A percentile compares a stretch with the other conserved stretches of the same genome.
phyloP scores from a whole-genome alignment of 176 grass and related monocot species.

The Juncus inflexus region DNA sequence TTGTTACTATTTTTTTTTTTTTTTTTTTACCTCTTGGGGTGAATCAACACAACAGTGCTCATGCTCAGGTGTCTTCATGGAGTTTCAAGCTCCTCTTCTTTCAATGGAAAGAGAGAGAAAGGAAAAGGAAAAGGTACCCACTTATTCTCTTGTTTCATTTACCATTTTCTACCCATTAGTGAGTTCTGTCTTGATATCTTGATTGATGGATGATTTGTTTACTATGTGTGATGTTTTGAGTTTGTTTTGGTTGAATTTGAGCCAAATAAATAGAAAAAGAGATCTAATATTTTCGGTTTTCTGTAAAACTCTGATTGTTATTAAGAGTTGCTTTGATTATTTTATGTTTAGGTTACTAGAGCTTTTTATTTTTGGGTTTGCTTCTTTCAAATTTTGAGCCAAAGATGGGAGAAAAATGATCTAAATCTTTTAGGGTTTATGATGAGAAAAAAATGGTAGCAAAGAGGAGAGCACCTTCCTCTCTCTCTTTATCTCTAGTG shows the following conservation, averaged over 20 bases:
- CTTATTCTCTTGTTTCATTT: background rate
- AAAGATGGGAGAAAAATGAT: background rate
- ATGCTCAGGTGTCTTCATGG: conserved; percentile 18
- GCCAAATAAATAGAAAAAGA: background rate
- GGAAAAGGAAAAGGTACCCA: conserved; percentile 21
- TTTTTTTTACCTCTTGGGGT: background rate
- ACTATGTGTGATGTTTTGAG: conserved; percentile 14
- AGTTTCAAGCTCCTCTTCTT: conserved; percentile 9
- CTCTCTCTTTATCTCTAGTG: too few relatives aligned
- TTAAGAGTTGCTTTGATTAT: background rate
- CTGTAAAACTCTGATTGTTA: background rate
- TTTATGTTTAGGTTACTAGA: background rate
- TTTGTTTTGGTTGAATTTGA: conserved; percentile 7
- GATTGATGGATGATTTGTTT: background rate
- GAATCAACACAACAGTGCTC: background rate
- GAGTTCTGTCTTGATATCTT: background rate
- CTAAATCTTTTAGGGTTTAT: background rate
- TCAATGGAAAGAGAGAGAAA: conserved; percentile 8
- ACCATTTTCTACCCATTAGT: too few relatives aligned
- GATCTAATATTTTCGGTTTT: background rate
- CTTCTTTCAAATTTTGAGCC: background rate
- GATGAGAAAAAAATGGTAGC: too few relatives aligned
- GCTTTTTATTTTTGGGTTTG: background rate
- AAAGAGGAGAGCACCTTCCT: too few relatives aligned
- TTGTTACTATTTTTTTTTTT: background rate